phyloP scores from a whole-genome alignment of 2,329 filamentous ascomycete species.

The Fusarium ramigenum region DNA sequence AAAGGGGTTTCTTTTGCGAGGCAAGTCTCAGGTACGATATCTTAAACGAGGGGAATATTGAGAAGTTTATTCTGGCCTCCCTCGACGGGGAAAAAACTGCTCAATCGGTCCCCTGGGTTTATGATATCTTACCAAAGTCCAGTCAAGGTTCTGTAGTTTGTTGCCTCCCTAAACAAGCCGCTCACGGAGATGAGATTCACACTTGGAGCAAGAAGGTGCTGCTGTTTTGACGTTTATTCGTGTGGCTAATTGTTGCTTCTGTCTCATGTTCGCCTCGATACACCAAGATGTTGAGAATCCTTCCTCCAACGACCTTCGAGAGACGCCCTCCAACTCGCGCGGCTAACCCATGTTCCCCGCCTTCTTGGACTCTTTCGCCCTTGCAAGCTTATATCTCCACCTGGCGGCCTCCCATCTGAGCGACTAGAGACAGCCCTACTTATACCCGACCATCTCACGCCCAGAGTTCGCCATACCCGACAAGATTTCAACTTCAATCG shows the following conservation, averaged over 20 bases:
- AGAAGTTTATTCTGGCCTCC: not conserved
- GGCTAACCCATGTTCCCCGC: constrained; percentile 12
- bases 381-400: constrained; percentile 17
- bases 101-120: too few species aligned
- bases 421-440: constrained; percentile 7
- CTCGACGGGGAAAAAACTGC: too few species aligned
- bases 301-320: not conserved
- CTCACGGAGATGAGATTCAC: not conserved
- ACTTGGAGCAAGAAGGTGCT: not conserved
- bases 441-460: constrained; percentile 16
- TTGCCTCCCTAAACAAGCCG: not conserved
- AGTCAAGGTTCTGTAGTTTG: not conserved
- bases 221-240: not conserved
- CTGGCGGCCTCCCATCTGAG: constrained; percentile 22
- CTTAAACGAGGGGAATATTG: not conserved
- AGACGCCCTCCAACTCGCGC: constrained; percentile 5
- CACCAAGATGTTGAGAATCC: not conserved
- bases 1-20: not conserved
- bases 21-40: not conserved
- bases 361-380: not conserved
- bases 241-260: constrained; percentile 11
- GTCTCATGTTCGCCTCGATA: not conserved
- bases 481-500: not conserved
- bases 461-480: not conserved
- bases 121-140: not conserved